These are phyloP conservation scores for Nicotiana attenuata DNA, from an alignment of 257 asterid species.

Conservation along the genomic window DNA sequence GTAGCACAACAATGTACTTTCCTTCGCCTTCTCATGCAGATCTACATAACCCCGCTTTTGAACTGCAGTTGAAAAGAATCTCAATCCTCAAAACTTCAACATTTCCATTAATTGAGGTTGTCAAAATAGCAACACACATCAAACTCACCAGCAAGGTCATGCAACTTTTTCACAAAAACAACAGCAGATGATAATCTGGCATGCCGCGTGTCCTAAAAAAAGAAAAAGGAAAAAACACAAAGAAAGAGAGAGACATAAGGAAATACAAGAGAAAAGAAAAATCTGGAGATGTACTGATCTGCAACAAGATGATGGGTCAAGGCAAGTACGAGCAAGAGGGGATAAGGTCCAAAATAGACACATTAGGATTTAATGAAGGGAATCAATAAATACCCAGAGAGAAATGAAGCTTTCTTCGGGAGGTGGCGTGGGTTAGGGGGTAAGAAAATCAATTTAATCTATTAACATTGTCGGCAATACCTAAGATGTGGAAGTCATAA, in stretches of 20 bases:
- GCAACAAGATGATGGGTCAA: conserved; percentile 8
- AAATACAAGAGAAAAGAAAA: conserved; percentile 7
- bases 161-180: conserved; percentile 80
- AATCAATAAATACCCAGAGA: neutral
- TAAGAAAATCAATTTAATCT: neutral
- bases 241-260: conserved; percentile 3
- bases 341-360: conserved; percentile 1
- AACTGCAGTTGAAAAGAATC: conserved; percentile 43
- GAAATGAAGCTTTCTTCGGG: conserved; percentile 4
- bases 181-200: conserved; percentile 91
- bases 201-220: conserved; percentile 66
- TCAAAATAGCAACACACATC: neutral
- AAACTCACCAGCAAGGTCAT: conserved; percentile 85
- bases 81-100: conserved; percentile 18
- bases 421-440: neutral
- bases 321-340: neutral
- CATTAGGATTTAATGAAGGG: neutral
- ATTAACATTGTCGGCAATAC: neutral
- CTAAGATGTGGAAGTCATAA: neutral
- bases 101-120: conserved; percentile 14
- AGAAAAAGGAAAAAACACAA: conserved; percentile 2
- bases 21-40: conserved; percentile 79
- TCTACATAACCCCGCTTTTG: conserved; percentile 91
- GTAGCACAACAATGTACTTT: conserved; percentile 60
- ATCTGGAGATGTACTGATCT: neutral